Evolutionary conservation across 106 monocot genomes (phyloP).

Genomic region (Ottelia alismoides): DNA sequence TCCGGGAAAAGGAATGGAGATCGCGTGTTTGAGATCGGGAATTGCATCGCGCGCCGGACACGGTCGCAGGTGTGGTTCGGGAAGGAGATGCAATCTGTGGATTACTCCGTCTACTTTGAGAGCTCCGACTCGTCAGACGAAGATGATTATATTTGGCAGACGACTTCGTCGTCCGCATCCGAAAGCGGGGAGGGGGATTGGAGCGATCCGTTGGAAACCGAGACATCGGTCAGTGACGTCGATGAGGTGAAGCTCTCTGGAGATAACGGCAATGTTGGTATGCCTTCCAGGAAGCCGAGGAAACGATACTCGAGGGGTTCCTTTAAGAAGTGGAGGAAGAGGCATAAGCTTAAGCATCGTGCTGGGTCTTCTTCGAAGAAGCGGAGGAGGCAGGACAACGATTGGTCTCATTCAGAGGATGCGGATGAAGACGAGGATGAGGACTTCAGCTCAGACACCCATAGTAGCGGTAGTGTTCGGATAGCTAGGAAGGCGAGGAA

Average conservation of each 20-base stretch:
- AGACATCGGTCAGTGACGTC: background rate
- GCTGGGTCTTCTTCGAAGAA: too few species aligned
- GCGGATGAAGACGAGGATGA: too few species aligned
- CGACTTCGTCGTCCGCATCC: background rate
- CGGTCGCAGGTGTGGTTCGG: conserved; percentile 2
- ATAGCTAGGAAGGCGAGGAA: too few species aligned
- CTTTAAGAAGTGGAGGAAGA: too few species aligned
- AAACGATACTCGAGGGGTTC: too few species aligned
- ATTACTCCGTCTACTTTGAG: conserved; percentile 8
- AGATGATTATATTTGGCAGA: background rate
- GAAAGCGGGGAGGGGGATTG: background rate
- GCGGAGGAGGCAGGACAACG: too few species aligned
- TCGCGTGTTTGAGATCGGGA: background rate
- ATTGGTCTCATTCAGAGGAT: too few species aligned
- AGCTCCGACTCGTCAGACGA: background rate
- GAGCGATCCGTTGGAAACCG: background rate
- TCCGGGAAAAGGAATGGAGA: too few species aligned
- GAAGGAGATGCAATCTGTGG: background rate
- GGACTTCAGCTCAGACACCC: too few species aligned
- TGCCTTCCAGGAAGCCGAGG: background rate
- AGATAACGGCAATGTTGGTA: background rate
- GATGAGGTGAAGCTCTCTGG: background rate
- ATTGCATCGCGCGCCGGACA: conserved; percentile 15
- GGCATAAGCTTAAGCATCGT: too few species aligned
- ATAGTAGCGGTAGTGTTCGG: too few species aligned